Evolutionary conservation across 2,329 filamentous ascomycete genomes (phyloP).

Genomic region (Penicillium sclerotigenum): DNA sequence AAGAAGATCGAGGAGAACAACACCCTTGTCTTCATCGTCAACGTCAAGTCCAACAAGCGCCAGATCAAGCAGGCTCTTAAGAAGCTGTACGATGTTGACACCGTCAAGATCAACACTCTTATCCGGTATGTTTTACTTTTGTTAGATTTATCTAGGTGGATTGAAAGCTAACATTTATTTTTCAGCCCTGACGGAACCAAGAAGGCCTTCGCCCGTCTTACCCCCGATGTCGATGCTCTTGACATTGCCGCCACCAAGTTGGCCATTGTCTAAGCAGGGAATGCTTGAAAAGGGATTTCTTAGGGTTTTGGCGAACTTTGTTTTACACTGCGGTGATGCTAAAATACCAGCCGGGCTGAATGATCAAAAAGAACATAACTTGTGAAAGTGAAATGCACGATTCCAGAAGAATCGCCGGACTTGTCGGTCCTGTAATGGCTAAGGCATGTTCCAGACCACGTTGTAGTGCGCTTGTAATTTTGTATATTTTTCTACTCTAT

Average conservation of each 20-base stretch:
- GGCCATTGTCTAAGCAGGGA: conserved; percentile 75
- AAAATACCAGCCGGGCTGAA: conserved; percentile 41
- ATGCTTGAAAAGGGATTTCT: conserved; percentile 33
- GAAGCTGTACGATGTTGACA: conserved; percentile 99
- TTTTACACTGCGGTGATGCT: conserved; percentile 42
- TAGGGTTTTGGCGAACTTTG: conserved; percentile 47
- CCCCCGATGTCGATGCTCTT: conserved; percentile 93
- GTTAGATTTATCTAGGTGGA: not conserved
- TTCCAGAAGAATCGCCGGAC: conserved; percentile 13
- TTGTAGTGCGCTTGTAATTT: not conserved
- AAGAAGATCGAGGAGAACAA: conserved; percentile 99
- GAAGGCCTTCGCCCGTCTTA: conserved; percentile 97
- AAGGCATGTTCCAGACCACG: not conserved
- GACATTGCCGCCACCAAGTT: conserved; percentile 99
- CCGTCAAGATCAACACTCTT: conserved; percentile 98
- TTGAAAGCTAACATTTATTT: conserved; percentile 13
- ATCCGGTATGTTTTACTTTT: conserved; percentile 64
- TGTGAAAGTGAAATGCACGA: conserved; percentile 21
- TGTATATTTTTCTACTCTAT: not conserved
- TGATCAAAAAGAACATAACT: conserved; percentile 36
- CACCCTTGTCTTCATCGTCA: conserved; percentile 96
- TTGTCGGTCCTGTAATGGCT: conserved; percentile 12
- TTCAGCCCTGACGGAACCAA: conserved; percentile 87
- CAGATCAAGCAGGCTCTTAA: conserved; percentile 98
- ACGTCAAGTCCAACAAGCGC: conserved; percentile 98